Percentiles rank a stretch among this genome's conserved stretches.
Conservation (phyloP, 2,329 filamentous ascomycete genomes). For the Tolypocladium nubicola region DNA sequence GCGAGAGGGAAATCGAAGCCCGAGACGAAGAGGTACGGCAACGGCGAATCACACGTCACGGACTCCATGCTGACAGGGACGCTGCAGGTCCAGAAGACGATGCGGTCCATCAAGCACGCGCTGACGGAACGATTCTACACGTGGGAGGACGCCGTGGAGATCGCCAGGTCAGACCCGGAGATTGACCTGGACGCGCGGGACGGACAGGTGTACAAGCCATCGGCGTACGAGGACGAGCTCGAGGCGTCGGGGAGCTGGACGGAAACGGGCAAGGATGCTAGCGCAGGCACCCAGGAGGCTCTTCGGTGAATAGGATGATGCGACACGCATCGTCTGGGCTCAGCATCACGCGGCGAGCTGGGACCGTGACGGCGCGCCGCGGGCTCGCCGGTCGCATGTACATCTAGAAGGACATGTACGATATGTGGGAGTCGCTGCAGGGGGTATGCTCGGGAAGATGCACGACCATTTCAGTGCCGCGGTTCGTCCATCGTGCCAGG, state of each 20-base stretch:
- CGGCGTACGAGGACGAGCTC: constrained; percentile 23
- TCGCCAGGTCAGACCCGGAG: constrained; percentile 57
- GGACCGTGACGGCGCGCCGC: not conserved
- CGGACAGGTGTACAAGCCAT: constrained; percentile 39
- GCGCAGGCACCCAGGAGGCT: constrained; percentile 1
- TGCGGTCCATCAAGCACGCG: constrained; percentile 72
- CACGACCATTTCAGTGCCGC: not conserved
- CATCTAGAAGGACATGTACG: not conserved
- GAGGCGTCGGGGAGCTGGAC: constrained; percentile 14
- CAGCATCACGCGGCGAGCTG: not conserved
- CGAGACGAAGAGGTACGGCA: constrained; percentile 56
- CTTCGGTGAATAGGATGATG: not conserved
- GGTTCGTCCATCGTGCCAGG: not conserved
- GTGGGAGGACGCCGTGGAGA: constrained; percentile 64
- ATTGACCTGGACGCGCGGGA: constrained; percentile 44
- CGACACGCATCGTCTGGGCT: not conserved
- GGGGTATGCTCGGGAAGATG: not conserved
- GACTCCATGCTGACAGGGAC: constrained; percentile 5
- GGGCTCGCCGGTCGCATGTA: not conserved
- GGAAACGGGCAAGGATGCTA: constrained; percentile 6
- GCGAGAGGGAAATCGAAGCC: constrained; percentile 52
- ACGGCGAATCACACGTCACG: constrained; percentile 6
- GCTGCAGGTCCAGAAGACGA: constrained; percentile 61
- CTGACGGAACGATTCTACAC: constrained; percentile 83
- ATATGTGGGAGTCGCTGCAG: not conserved